A percentile compares a stretch with the other conserved stretches of the same genome.
Conservation (phyloP, 805 yeast genomes). For the Teunomyces tritomae region DNA sequence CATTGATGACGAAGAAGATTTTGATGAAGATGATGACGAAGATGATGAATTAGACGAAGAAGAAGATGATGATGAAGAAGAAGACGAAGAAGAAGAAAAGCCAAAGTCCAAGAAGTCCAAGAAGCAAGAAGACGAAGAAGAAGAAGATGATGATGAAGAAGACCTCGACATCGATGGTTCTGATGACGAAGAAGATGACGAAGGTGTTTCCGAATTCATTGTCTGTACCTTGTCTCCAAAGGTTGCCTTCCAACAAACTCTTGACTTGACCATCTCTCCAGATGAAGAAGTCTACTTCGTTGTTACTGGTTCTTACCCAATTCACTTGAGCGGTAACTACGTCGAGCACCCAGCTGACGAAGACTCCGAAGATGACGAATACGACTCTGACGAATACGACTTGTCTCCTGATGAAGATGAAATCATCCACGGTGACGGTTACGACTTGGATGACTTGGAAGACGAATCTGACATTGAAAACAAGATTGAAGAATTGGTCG, state of each 20-base stretch:
- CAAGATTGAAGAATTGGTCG: conserved; percentile 72
- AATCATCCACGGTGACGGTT: conserved; percentile 50
- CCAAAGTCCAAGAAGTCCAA: conserved; percentile 16
- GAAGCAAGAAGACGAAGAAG: conserved; percentile 15
- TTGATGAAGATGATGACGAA: conserved; percentile 41
- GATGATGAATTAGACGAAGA: conserved; percentile 46
- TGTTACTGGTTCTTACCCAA: conserved; percentile 92
- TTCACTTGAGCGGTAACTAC: conserved; percentile 92
- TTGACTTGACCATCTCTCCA: conserved; percentile 87
- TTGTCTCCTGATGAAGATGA: conserved; percentile 79
- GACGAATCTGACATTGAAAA: conserved; percentile 68
- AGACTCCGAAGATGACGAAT: conserved; percentile 51
- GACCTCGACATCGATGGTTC: conserved; percentile 50
- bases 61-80: conserved; percentile 45
- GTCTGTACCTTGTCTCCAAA: conserved; percentile 90
- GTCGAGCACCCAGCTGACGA: conserved; percentile 92
- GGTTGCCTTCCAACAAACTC: conserved; percentile 79
- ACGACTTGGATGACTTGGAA: conserved; percentile 61
- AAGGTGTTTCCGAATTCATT: conserved; percentile 78
- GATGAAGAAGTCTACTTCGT: conserved; percentile 93
- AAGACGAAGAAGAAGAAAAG: conserved; percentile 12
- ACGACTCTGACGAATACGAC: conserved; percentile 57
- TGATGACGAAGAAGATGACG: conserved; percentile 62
- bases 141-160: conserved; percentile 50
- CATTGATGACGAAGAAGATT: conserved; percentile 44